phyloP scores from a whole-genome alignment of 148 eudicot species.

The Camellia lanceoleosa region DNA sequence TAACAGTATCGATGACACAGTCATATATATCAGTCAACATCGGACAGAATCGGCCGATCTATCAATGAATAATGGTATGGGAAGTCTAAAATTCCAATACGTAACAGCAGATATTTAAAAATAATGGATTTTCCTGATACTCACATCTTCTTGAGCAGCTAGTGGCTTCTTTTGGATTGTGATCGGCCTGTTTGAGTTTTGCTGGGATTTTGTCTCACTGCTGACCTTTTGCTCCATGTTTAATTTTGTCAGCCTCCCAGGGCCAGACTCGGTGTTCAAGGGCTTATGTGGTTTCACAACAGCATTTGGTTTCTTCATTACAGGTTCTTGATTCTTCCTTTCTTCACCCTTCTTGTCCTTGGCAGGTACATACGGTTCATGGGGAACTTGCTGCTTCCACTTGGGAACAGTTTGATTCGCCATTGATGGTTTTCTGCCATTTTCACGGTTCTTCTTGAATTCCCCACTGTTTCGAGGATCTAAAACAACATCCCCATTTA shows the following conservation, averaged over 20 bases:
- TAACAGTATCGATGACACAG: too few relatives aligned
- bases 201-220: slow-evolving; percentile 40
- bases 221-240: slow-evolving; percentile 27
- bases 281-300: slow-evolving; percentile 49
- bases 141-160: slow-evolving; percentile 51
- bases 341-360: slow-evolving; percentile 46
- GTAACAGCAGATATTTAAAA: too few relatives aligned
- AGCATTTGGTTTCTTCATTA: slow-evolving; percentile 25
- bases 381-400: slow-evolving; percentile 32
- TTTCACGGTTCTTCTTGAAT: slow-evolving; percentile 57
- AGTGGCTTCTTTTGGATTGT: slow-evolving; percentile 46
- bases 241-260: slow-evolving; percentile 59
- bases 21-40: too few relatives aligned
- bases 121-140: background rate
- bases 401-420: slow-evolving; percentile 35
- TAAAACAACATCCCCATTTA: slow-evolving; percentile 44
- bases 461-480: slow-evolving; percentile 75
- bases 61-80: too few relatives aligned
- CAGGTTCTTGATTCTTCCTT: slow-evolving; percentile 38
- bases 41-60: too few relatives aligned
- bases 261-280: slow-evolving; percentile 37
- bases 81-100: too few relatives aligned
- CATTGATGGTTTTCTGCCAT: slow-evolving; percentile 43
- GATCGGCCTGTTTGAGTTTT: slow-evolving; percentile 33
- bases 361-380: slow-evolving; percentile 25